A percentile compares a stretch with the other conserved stretches of the same genome.
phyloP scores from a whole-genome alignment of 2,329 filamentous ascomycete genomes.

The Penicillium sp. region DNA sequence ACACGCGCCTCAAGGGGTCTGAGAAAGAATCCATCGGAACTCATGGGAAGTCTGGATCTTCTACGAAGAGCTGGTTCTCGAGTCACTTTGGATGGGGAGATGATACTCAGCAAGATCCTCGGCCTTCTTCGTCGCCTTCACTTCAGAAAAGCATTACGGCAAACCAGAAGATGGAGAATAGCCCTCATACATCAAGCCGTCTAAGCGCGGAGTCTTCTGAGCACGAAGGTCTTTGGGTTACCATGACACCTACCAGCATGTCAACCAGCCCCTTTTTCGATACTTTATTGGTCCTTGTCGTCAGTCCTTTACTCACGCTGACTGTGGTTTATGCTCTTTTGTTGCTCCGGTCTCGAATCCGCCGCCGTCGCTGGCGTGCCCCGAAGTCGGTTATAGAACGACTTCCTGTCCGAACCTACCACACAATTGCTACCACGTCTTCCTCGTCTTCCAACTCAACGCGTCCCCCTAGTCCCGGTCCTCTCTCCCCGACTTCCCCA shows the following conservation, averaged over 20 bases:
- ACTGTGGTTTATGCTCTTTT: slow-evolving; percentile 90
- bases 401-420: slow-evolving; percentile 92
- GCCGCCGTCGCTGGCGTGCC: slow-evolving; percentile 89
- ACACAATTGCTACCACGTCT: slow-evolving; percentile 70
- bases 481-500: slow-evolving; percentile 73
- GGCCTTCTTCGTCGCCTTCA: slow-evolving; percentile 15
- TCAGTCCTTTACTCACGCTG: slow-evolving; percentile 88
- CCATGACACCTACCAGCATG: slow-evolving; percentile 82
- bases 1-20: slow-evolving; percentile 12
- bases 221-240: slow-evolving; percentile 90
- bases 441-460: slow-evolving; percentile 57
- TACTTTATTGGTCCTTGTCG: slow-evolving; percentile 91
- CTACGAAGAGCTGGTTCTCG: slow-evolving; percentile 36
- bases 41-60: slow-evolving; percentile 13
- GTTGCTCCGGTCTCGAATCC: slow-evolving; percentile 81
- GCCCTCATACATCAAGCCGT: slow-evolving; percentile 12
- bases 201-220: slow-evolving; percentile 44
- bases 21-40: slow-evolving; percentile 11
- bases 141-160: slow-evolving; percentile 11
- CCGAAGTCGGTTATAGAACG: slow-evolving; percentile 94
- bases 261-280: slow-evolving; percentile 93
- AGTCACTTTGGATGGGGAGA: slow-evolving; percentile 35
- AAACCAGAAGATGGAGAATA: slow-evolving; percentile 21
- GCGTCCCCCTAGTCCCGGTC: slow-evolving; percentile 62
- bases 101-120: slow-evolving; percentile 14